A percentile compares a stretch with the other conserved stretches of the same genome.
Conservation (phyloP, 139 green algal genomes). For the Picochlorum sp. region DNA sequence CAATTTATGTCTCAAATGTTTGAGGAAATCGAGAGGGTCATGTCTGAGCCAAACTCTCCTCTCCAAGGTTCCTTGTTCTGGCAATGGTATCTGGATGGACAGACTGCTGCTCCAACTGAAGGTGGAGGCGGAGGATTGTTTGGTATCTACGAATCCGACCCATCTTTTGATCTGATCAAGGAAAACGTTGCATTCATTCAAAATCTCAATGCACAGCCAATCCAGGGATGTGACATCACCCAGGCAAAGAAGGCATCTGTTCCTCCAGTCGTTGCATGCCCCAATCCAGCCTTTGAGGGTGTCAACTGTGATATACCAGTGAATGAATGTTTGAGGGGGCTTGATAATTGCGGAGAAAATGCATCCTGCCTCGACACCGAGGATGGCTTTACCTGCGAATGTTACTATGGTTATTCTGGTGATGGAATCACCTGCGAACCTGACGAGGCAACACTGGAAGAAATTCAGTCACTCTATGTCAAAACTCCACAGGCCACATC, state of each 20-base stretch:
- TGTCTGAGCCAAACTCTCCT: constrained; percentile 4
- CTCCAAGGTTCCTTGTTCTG: constrained; percentile 45
- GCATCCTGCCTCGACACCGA: constrained; percentile 44
- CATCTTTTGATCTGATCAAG: constrained; percentile 23
- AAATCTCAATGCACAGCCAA: constrained; percentile 5
- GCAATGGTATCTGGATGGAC: constrained; percentile 42
- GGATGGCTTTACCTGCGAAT: constrained; percentile 37
- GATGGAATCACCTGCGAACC: constrained; percentile 16
- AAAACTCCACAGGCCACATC: constrained; percentile 13
- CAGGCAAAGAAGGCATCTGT: neutral
- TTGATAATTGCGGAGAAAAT: constrained; percentile 29
- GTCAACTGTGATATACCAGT: constrained; percentile 40
- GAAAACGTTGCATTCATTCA: constrained; percentile 21
- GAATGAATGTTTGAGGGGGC: constrained; percentile 49
- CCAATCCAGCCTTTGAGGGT: constrained; percentile 40
- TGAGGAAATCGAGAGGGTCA: constrained; percentile 9
- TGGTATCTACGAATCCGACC: constrained; percentile 33
- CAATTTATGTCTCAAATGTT: constrained; percentile 14
- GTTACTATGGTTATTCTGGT: constrained; percentile 36
- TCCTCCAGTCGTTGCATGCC: constrained; percentile 16
- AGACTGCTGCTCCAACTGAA: constrained; percentile 31
- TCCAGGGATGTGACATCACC: neutral
- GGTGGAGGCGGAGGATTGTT: constrained; percentile 39
- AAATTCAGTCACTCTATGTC: constrained; percentile 17
- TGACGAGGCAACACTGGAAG: constrained; percentile 1